Base-by-base conservation (phyloP, 2,329 filamentous ascomycete genomes). In the Nannizzia gypsea region DNA sequence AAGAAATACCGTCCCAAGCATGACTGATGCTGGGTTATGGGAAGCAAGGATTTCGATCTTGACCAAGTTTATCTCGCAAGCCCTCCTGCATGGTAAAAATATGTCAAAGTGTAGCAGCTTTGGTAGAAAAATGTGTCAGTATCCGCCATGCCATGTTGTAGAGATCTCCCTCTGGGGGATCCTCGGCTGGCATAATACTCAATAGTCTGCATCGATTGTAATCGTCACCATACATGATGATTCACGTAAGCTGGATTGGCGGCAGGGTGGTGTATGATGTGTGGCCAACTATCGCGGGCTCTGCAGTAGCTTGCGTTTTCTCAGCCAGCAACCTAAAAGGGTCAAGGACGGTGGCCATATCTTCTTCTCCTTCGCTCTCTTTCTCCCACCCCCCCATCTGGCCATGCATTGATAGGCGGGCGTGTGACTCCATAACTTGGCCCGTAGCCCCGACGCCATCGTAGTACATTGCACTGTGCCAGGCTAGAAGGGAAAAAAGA, bases 21-120 rank as follows among this genome's bases (percentile, higher is more conserved):
- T 31, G 48, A 31, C 48, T 54, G 48, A 6, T 17, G 26, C 48
- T 34, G 48, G 48, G 48, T 54, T 34, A 54, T 31, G 44, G 48
- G 48, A 54, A 36, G 48, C 48, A 54, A 54, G 48, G 28, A 54
- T 54, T 54, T 54, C 48, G 48, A 54, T 36, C 48, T 54, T 15
- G 28, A 54, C 48, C 48, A 54, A 54, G 48, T 54, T 54, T 54
- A 54, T 54, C 48, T 54, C 6, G 22, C 48, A 31, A 28, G 48
- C 17, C 13, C 48, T 54, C 31, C 13, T 34, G 48, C 48, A 20
- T 31, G 48, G 24, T 54, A 34, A 54, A 34, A 11, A 36, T 54
- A 31, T 54, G 48, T 54, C 48, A 54, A 54, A 34, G n/a, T 54
- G 48, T 31, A 54, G 48, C 48, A 34, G 48, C 48, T 34, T 54